phyloP scores from a whole-genome alignment of 2,329 filamentous ascomycete genomes.

The Exophiala xenobiotica region DNA sequence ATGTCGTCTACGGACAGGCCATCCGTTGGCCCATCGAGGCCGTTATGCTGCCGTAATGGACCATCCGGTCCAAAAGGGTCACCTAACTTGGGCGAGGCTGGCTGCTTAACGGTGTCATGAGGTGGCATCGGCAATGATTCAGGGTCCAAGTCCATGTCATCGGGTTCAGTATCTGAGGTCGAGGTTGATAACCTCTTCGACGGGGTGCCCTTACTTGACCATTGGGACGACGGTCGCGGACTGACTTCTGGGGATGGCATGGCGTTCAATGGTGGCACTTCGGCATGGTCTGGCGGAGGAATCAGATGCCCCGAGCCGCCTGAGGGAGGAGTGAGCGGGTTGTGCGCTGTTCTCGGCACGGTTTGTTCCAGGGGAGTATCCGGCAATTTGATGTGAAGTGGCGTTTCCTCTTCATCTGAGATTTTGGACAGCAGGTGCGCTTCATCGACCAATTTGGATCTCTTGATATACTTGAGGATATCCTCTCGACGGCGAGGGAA shows the following conservation, averaged over 20 bases:
- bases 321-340: slow-evolving; percentile 8
- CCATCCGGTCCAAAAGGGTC: too few relatives aligned
- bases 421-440: slow-evolving; percentile 18
- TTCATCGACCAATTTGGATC: slow-evolving; percentile 14
- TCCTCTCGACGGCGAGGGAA: slow-evolving; percentile 7
- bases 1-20: slow-evolving; percentile 8
- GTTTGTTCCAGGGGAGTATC: neutral
- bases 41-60: neutral
- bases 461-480: slow-evolving; percentile 21
- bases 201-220: neutral
- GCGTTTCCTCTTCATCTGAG: slow-evolving; percentile 8
- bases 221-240: slow-evolving; percentile 7
- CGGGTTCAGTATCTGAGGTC: neutral
- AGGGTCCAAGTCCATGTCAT: neutral
- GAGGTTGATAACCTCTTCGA: neutral
- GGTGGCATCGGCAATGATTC: neutral
- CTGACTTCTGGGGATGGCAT: slow-evolving; percentile 13
- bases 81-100: too few relatives aligned
- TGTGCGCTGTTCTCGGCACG: neutral
- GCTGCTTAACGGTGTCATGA: too few relatives aligned
- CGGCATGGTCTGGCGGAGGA: neutral
- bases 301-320: slow-evolving; percentile 2
- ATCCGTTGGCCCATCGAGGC: neutral
- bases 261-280: slow-evolving; percentile 8
- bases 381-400: slow-evolving; percentile 18